phyloP scores from a whole-genome alignment of 2,329 filamentous ascomycete species.

The Aspergillaceae sp. region DNA sequence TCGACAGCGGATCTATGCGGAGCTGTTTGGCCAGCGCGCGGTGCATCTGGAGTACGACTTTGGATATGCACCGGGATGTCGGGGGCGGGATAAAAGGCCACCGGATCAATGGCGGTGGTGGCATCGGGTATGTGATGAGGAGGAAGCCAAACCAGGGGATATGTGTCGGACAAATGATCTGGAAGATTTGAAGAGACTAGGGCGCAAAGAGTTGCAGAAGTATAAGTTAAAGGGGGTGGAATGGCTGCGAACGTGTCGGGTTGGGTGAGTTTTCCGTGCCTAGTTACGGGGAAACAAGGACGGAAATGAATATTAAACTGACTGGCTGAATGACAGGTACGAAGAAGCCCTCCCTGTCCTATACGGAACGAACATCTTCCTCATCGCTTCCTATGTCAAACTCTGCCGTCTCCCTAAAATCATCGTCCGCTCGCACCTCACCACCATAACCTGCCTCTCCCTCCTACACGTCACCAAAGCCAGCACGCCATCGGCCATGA shows the following conservation, averaged over 20 bases:
- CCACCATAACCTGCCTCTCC: conserved; percentile 1
- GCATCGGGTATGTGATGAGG: conserved; percentile 3
- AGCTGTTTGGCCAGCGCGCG: conserved; percentile 1
- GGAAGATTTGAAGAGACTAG: conserved; percentile 1
- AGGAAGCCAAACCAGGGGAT: conserved; percentile 1
- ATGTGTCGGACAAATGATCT: conserved; percentile 1
- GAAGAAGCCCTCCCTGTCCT: conserved; percentile 2
- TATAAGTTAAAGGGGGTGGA: conserved; percentile 2
- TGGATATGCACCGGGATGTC: conserved; percentile 2
- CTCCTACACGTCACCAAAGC: conserved; percentile 2
- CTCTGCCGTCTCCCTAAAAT: conserved; percentile 1
- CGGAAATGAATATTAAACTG: too few species aligned
- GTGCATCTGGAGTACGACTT: conserved; percentile 3
- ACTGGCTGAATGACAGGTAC: neutral
- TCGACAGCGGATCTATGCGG: conserved; percentile 1
- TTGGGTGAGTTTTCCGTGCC: neutral
- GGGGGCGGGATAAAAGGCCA: conserved; percentile 1
- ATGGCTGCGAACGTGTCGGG: conserved; percentile 1
- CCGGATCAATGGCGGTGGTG: conserved; percentile 4
- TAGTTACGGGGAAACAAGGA: too few species aligned
- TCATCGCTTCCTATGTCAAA: conserved; percentile 1
- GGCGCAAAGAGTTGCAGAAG: neutral
- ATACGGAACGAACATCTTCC: conserved; percentile 2
- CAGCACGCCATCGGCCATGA: conserved; percentile 1
- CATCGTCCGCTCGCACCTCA: conserved; percentile 1